Evolutionary conservation across 345 rosid species (phyloP).

Genomic region (Schrenkiella parvula): DNA sequence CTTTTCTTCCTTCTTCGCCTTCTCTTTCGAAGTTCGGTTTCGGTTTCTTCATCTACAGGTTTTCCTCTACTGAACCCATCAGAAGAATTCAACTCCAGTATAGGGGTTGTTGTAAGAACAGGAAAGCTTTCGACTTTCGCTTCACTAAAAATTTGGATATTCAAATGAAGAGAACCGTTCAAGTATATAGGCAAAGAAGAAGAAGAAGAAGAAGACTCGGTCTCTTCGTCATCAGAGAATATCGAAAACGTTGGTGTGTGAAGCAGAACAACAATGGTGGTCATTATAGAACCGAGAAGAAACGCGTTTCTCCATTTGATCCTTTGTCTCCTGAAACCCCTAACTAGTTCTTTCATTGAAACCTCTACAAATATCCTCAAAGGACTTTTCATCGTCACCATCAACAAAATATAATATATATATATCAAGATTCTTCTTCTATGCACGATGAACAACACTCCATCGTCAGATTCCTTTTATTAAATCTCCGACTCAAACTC

Average conservation of each 20-base stretch:
- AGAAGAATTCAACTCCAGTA: slow-evolving; percentile 34
- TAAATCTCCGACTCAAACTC: not conserved
- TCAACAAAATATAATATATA: not conserved
- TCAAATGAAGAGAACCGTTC: slow-evolving; percentile 44
- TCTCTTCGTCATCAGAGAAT: slow-evolving; percentile 25
- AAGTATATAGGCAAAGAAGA: slow-evolving; percentile 25
- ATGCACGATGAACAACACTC: not conserved
- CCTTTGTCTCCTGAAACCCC: slow-evolving; percentile 38
- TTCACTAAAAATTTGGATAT: slow-evolving; percentile 32
- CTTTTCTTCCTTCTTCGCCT: slow-evolving; percentile 31
- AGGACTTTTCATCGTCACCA: slow-evolving; percentile 25
- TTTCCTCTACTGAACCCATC: not conserved
- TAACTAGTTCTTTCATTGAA: slow-evolving; percentile 38
- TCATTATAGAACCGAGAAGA: slow-evolving; percentile 42
- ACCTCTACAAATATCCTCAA: slow-evolving; percentile 17
- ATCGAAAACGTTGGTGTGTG: slow-evolving; percentile 39
- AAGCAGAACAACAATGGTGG: slow-evolving; percentile 48
- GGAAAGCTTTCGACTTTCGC: slow-evolving; percentile 36
- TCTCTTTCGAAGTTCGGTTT: not conserved
- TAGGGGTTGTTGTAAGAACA: slow-evolving; percentile 23
- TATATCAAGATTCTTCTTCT: not conserved
- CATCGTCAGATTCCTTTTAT: not conserved
- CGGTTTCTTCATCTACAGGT: slow-evolving; percentile 11
- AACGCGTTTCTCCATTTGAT: slow-evolving; percentile 54
- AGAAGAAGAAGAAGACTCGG: slow-evolving; percentile 27